Percentiles rank a stretch among this genome's conserved stretches.
These are phyloP conservation scores for Lactuca saligna DNA, from an alignment of 129 eudicot species.

Conservation along the genomic window DNA sequence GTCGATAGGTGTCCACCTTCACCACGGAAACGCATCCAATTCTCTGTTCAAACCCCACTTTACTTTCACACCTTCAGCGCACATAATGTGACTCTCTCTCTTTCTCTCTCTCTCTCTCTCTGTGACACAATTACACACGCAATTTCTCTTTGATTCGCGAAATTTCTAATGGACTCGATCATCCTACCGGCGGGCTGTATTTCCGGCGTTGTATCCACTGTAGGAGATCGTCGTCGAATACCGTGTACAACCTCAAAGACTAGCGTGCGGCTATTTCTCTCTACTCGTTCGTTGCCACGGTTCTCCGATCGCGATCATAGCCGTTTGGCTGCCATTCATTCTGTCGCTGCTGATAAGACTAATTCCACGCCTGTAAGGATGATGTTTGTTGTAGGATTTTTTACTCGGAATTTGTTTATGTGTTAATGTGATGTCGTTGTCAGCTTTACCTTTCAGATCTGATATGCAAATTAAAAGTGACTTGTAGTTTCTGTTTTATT, in stretches of 20 bases:
- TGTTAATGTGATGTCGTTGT: conserved; percentile 10
- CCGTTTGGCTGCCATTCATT: conserved; percentile 24
- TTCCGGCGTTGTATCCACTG: conserved; percentile 23
- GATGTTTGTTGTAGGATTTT: background rate
- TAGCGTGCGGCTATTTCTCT: background rate
- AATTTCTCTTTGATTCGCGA: background rate
- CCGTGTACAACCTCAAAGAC: conserved; percentile 28
- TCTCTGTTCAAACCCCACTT: conserved; percentile 25
- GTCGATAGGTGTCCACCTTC: conserved; percentile 13
- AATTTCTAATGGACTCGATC: conserved; percentile 30
- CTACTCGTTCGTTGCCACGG: conserved; percentile 5
- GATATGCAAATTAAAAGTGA: conserved; percentile 3
- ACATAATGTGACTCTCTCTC: conserved; percentile 21
- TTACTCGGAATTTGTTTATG: background rate
- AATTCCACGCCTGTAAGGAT: conserved; percentile 26
- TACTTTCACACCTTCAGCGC: conserved; percentile 24
- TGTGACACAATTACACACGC: background rate
- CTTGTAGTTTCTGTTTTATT: conserved; percentile 13
- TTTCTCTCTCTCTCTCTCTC: conserved; percentile 10
- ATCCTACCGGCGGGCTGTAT: conserved; percentile 26
- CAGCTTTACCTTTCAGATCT: conserved; percentile 29
- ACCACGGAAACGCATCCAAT: conserved; percentile 21
- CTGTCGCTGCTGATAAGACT: conserved; percentile 23
- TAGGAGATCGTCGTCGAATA: conserved; percentile 1
- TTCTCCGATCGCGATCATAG: conserved; percentile 31